These are phyloP conservation scores for Entophlyctis luteolus DNA, from an alignment of 192 early-diverging fungal genomes.

Conservation along the genomic window DNA sequence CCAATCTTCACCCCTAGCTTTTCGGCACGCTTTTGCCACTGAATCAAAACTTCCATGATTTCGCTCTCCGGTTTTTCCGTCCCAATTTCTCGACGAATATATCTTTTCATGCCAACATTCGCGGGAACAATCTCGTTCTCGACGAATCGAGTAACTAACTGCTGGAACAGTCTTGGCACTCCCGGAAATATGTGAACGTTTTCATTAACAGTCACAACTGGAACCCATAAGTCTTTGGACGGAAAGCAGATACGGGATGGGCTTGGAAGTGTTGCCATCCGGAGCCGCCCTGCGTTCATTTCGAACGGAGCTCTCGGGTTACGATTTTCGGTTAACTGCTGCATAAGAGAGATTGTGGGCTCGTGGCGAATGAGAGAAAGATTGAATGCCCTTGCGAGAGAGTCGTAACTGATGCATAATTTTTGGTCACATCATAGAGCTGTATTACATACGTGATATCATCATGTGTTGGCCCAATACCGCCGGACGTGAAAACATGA, in stretches of 20 bases:
- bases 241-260: slow-evolving; percentile 37
- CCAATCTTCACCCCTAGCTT: slow-evolving; percentile 45
- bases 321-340: slow-evolving; percentile 11
- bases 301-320: neutral
- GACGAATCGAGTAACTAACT: slow-evolving; percentile 28
- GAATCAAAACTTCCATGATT: slow-evolving; percentile 42
- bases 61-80: slow-evolving; percentile 43
- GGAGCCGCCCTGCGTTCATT: slow-evolving; percentile 46
- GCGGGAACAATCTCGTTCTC: slow-evolving; percentile 28
- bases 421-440: neutral
- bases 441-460: neutral
- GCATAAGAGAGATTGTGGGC: slow-evolving; percentile 57
- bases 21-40: slow-evolving; percentile 27
- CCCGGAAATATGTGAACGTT: slow-evolving; percentile 71
- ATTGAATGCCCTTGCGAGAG: slow-evolving; percentile 58
- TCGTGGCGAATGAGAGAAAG: slow-evolving; percentile 49
- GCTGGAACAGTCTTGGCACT: slow-evolving; percentile 61
- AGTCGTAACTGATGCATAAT: slow-evolving; percentile 59
- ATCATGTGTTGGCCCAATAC: slow-evolving; percentile 50
- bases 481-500: slow-evolving; percentile 70
- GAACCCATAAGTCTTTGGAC: slow-evolving; percentile 61
- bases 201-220: slow-evolving; percentile 59
- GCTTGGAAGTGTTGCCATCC: slow-evolving; percentile 66
- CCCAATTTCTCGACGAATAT: slow-evolving; percentile 42
- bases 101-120: slow-evolving; percentile 17